Evolutionary conservation across 805 yeast genomes (phyloP), one percentile per base, ranked within the genome.

Genomic region (Kuraishia molischiana): DNA sequence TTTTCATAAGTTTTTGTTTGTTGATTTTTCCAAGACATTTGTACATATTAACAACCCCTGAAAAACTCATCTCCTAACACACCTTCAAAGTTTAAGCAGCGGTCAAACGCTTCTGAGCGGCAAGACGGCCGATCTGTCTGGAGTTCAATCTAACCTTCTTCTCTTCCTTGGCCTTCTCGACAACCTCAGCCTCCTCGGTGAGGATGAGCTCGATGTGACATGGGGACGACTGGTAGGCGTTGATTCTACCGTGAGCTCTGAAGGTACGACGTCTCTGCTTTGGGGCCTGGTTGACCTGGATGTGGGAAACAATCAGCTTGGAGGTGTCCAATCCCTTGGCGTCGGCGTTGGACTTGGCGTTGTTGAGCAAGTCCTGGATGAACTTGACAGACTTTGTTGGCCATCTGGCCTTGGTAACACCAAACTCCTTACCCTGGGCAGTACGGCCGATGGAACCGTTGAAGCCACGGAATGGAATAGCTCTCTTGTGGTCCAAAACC

Each of bases 171-270:
- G 97, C 87, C 81, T 90, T 92, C 62, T 80, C 87, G 67, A 92
- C 85, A 62, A 72, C 77, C 74, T 89, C 97, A 56, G 75, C 92
- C 71, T 79, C 85, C 80, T 92, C 98, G 62, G 96, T 83, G 59
- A 92, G 76, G 65, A 86, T 80, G 64, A 92, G 77, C 79, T 92
- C 98, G 68, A 92, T 90, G 85, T 92, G 99, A 62, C 94, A 89
- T 67, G 98, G 98, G 61, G 89, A 77, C 46, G 97, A 85, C 77
- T 87, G 94, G 92, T 87, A 92, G 62, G 96, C 95, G 76, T 90
- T 92, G 69, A 87, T 85, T 83, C 98, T 92, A 85, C 99, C 99
- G 83, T 90, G 97, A 62, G 99, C 99, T 83, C 99, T 89, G 95
- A 77, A 92, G 64, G 98, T 92, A 78, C 99, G 87, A 79, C 99